Conservation (phyloP, 371 early-diverging fungal species). For the Apophysomyces sp. region DNA sequence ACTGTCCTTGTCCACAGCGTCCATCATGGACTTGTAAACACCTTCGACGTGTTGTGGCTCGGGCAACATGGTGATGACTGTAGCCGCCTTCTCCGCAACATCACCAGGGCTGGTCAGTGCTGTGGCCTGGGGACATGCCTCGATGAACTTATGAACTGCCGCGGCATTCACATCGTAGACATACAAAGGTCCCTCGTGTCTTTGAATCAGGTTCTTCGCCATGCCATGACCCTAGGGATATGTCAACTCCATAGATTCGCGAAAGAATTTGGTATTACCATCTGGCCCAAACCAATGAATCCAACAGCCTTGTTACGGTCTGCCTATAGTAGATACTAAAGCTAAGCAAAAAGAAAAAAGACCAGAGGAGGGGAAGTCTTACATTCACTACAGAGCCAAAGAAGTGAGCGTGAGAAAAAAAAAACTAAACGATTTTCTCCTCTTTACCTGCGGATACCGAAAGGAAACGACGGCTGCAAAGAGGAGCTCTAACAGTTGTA, state of each 20-base stretch:
- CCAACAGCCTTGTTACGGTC: constrained; percentile 60
- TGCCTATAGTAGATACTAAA: no score
- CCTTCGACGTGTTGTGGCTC: constrained; percentile 73
- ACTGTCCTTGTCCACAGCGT: constrained; percentile 46
- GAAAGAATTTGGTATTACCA: constrained; percentile 73
- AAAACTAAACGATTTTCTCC: background rate
- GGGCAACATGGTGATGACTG: constrained; percentile 95
- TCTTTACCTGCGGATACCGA: background rate
- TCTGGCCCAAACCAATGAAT: constrained; percentile 95
- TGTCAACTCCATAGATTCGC: no score
- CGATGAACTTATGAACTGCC: constrained; percentile 53
- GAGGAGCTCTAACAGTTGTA: background rate
- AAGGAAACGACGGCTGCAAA: background rate
- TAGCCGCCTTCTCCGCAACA: constrained; percentile 68
- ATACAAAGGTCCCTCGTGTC: constrained; percentile 56
- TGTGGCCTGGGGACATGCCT: constrained; percentile 44
- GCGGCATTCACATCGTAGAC: constrained; percentile 72
- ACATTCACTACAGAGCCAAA: background rate
- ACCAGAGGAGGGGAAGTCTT: background rate
- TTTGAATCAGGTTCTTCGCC: constrained; percentile 84
- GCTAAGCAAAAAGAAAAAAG: constrained; percentile 6
- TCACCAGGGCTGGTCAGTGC: constrained; percentile 63
- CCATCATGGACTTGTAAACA: constrained; percentile 75
- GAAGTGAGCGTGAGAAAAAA: background rate
- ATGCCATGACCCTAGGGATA: constrained; percentile 72